Evolutionary conservation across 2,329 filamentous ascomycete genomes (phyloP).

Genomic region (Zelopaecilomyces penicillatus): DNA sequence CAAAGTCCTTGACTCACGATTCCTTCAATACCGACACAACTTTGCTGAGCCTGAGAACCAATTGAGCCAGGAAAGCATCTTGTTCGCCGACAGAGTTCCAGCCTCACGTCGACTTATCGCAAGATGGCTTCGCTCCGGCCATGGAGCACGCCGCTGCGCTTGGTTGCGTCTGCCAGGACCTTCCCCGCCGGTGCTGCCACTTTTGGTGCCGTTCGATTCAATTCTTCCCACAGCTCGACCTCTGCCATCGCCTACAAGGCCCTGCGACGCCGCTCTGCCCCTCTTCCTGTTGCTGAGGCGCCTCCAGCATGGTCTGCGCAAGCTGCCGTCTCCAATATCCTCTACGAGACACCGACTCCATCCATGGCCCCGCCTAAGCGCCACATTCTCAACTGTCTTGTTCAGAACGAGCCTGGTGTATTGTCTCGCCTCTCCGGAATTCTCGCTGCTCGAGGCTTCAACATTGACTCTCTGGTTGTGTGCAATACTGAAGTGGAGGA

Average conservation of each 20-base stretch:
- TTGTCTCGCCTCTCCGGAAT: slow-evolving; percentile 95
- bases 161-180: slow-evolving; percentile 21
- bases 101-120: slow-evolving; percentile 3
- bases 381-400: slow-evolving; percentile 94
- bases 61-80: too few relatives aligned
- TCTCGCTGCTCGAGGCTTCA: slow-evolving; percentile 91
- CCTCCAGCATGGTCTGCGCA: slow-evolving; percentile 80
- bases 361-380: slow-evolving; percentile 80
- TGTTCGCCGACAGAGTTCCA: too few relatives aligned
- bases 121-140: slow-evolving; percentile 40
- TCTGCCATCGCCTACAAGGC: slow-evolving; percentile 97
- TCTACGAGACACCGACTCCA: slow-evolving; percentile 92
- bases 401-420: slow-evolving; percentile 98
- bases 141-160: slow-evolving; percentile 31
- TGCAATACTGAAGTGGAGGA: slow-evolving; percentile 97
- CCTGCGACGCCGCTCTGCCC: slow-evolving; percentile 79
- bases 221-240: slow-evolving; percentile 61
- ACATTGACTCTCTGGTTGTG: slow-evolving; percentile 96
- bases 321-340: slow-evolving; percentile 92
- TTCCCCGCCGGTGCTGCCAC: slow-evolving; percentile 17
- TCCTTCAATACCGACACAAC: too few relatives aligned
- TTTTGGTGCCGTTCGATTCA: slow-evolving; percentile 26
- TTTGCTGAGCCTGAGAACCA: too few relatives aligned
- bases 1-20: too few relatives aligned
- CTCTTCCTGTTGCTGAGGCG: slow-evolving; percentile 69